Base-by-base conservation (phyloP, 371 early-diverging fungal species). In the Mucor mucedo region DNA sequence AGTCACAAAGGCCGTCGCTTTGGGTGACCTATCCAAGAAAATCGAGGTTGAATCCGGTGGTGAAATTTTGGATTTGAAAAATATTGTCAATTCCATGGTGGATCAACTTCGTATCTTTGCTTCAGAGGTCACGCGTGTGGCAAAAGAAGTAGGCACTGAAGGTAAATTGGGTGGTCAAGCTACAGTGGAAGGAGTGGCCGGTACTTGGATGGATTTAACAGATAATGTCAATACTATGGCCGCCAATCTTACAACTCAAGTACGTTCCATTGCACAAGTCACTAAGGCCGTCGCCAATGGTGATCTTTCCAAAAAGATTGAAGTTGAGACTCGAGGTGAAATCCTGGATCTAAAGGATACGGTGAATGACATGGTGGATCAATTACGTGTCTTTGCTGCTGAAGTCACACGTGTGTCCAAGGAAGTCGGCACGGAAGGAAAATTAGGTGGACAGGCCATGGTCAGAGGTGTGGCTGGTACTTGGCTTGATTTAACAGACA, bases 121-220 rank as follows among this genome's bases (percentile, higher is more conserved):
- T 0, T 54, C 73, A 4, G 83, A 83, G 55, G 79, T 83, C 0
- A 66, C 78, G 0, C 76, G 80, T 33, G 80, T 83, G 0, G 66
- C 78, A 2, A 39, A 29, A 4, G 73, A 72, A 57, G 87, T 85
- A 27, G 87, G 85, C 5, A 81, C 84, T 2, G 83, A 81, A 29
- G 84, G 83, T 47, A 75, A 77, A 82, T 50, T 76, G 14, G 60
- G 87, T 10, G 77, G 80, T 1, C 80, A 80, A 50, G 81, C 79
- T 21, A 21, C 21, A 21, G 21, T 21, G 1, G 21, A 21, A 5
- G 38, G 42, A 0, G 87, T 87, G 0, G 70, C 79, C 40, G 89
- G 89, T 28, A 86, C 83, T 0, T 89, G 89, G 89, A 77, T 76
- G 29, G 84, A 84, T 29, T 67, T 89, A 3, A 89, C 89, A 0